Evolutionary conservation across 495 filamentous ascomycete species (phyloP), one percentile per base, ranked within the genome.

Genomic region (Aspergillus haitiensis): DNA sequence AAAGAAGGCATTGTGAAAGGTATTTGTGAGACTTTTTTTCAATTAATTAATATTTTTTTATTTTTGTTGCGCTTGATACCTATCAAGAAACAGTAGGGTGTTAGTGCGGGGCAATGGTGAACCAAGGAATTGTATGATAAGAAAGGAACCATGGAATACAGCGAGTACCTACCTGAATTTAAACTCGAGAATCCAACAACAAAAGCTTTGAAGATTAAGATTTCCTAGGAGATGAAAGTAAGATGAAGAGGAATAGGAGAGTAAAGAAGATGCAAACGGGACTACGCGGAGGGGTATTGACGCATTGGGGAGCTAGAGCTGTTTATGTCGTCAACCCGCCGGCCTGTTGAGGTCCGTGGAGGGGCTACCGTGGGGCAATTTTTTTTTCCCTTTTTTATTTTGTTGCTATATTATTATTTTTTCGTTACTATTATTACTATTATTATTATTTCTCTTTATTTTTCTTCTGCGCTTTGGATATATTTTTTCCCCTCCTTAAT

Each of bases 1-100:
- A 89, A 90, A 68, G 68, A 75, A 58, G 81, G 70, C 81, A 83
- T 83, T 58, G 56, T 81, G 70, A 70, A 52, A 54, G 52, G 16
- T 45, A 37, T n/a, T 13, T 49, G 27, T 46, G 44, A 46, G 31
- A 27, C 44, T 21, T 47, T 47, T 21, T 47, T 21, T 8, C 4
- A 18, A 18, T 21, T 21, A 18, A 7, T 47, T 16, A 5, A n/a
- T 45, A 11, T 45, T 45, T 46, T 16, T 13, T 16, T 46, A 2
- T 47, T 11, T 21, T 47, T 34, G 35, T 18, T 33, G 50, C 36
- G 31, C 46, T 45, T 42, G 34, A 52, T 55, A 51, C 33, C 48
- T 52, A 46, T 34, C 49, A 49, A 64, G 56, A 65, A 55, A 66
- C 33, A 53, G 54, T n/a, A 47, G 3, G 31, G 58, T 50, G 68